These are phyloP conservation scores for Talaromyces pinophilus DNA, from an alignment of 2,329 filamentous ascomycete genomes.

Conservation along the genomic window DNA sequence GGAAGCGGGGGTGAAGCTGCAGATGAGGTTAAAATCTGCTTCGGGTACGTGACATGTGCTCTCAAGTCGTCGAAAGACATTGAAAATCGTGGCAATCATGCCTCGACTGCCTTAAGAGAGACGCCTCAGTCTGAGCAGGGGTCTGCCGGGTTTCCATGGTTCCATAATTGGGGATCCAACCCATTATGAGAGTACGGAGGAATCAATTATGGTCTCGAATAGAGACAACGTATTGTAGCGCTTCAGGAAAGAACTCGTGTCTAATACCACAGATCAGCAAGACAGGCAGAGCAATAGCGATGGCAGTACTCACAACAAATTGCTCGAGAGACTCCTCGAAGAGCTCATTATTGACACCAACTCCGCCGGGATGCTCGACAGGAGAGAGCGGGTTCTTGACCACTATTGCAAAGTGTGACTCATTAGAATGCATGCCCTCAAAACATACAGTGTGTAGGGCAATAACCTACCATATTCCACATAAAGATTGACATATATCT, in stretches of 20 bases:
- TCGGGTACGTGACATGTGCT: background rate
- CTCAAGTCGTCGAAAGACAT: background rate
- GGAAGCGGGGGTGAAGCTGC: background rate
- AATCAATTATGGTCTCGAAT: background rate
- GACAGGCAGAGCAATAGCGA: background rate
- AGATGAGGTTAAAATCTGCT: background rate
- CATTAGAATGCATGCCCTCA: background rate
- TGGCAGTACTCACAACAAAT: conserved; percentile 47
- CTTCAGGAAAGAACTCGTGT: conserved; percentile 20
- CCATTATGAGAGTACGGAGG: background rate
- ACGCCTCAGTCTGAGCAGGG: background rate
- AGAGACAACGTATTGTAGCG: background rate
- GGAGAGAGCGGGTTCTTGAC: conserved; percentile 66
- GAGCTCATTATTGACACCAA: conserved; percentile 65
- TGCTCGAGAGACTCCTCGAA: conserved; percentile 61
- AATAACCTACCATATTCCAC: conserved; percentile 76
- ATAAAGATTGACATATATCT: conserved; percentile 98
- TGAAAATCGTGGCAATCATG: background rate
- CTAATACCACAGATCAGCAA: background rate
- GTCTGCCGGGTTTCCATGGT: background rate
- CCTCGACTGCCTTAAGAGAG: background rate
- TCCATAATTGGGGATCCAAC: background rate
- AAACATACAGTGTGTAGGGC: background rate
- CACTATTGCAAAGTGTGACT: conserved; percentile 40
- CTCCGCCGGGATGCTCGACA: conserved; percentile 60